Evolutionary conservation across 352 stramenopile genomes (phyloP), one percentile per base, ranked within the genome.

Genomic region (Plasmopara muralis): DNA sequence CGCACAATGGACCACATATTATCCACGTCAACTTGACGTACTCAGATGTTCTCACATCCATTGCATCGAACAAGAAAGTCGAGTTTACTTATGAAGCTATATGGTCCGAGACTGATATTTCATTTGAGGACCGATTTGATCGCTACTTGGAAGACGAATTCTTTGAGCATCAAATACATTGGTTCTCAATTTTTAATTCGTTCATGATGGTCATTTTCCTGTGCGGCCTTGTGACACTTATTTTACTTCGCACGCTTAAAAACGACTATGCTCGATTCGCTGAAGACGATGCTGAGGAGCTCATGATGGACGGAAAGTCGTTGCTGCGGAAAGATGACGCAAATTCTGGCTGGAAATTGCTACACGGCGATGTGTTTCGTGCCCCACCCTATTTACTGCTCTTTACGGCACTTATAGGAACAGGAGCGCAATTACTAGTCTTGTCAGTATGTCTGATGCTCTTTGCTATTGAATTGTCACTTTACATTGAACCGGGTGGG

Each of bases 101-200:
- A 47, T 99, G 96, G 90, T 68, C 74, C 9, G 55, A 85, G 63
- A 98, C 94, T 5, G 62, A 72, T 15, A 97, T 97, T 53, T 50
- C 82, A 4, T 99, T 98, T 61, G 87, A 98, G 38, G 79, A 96
- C 20, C 84, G 97, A 20, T 99, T 99, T 62, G 86, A 99, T 68
- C 82, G 93, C 18, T 99, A 99, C 62, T 73, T 99, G 39, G 96
- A 99, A 70, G 95, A 98, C 66, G 88, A 96, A 62, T 99, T 99
- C 60, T 99, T 99, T 67, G 97, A 99, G 77, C 97, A 99, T 72
- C 93, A 98, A 55, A 99, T 99, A 65, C 93, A 98, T 63, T 98
- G 93, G 93, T 98, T 98, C 58, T 97, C 85, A 47, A 97, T 98
- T 51, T 97, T 98, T 68, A 98, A 98, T 69, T 96, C 87, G 61